phyloP scores from a whole-genome alignment of 2,329 filamentous ascomycete species.

The Penicillium glabrum region DNA sequence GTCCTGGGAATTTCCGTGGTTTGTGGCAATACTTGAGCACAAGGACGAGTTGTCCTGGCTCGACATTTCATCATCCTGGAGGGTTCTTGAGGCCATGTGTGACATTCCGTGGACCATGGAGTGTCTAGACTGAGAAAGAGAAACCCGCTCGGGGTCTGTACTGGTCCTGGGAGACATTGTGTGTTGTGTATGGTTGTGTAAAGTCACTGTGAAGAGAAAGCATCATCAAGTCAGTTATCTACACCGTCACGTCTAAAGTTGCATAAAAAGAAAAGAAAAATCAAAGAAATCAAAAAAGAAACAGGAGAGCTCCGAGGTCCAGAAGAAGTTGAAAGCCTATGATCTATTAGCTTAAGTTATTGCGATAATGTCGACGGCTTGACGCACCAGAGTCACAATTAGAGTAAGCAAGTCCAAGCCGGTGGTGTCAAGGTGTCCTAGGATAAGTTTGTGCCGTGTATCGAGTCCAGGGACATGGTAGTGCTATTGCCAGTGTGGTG shows the following conservation, averaged over 20 bases:
- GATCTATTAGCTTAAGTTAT: background rate
- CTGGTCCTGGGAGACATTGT: slow-evolving; percentile 42
- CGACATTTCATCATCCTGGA: slow-evolving; percentile 46
- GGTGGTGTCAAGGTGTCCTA: slow-evolving; percentile 5
- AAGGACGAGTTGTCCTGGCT: slow-evolving; percentile 44
- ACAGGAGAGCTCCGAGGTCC: slow-evolving; percentile 17
- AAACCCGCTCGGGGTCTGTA: slow-evolving; percentile 37
- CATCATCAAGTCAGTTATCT: slow-evolving; percentile 33
- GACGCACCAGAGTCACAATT: slow-evolving; percentile 16
- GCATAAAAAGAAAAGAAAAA: slow-evolving; percentile 6
- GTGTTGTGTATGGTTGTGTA: slow-evolving; percentile 19
- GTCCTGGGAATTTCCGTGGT: slow-evolving; percentile 35
- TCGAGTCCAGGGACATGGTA: slow-evolving; percentile 1
- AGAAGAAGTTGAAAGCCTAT: slow-evolving; percentile 9
- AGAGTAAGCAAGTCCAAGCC: slow-evolving; percentile 5
- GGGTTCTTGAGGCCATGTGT: slow-evolving; percentile 39
- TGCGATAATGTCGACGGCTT: background rate
- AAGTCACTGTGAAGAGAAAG: slow-evolving; percentile 30
- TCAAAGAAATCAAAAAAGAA: slow-evolving; percentile 1
- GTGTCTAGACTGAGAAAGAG: slow-evolving; percentile 39
- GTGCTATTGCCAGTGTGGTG: slow-evolving; percentile 3
- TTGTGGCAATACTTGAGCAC: slow-evolving; percentile 39
- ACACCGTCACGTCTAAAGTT: slow-evolving; percentile 17
- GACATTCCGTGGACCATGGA: slow-evolving; percentile 38
- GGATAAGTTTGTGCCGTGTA: slow-evolving; percentile 2